A percentile compares a stretch with the other conserved stretches of the same genome.
These are phyloP conservation scores for Byssothecium circinans DNA, from an alignment of 2,329 filamentous ascomycete species.

Conservation along the genomic window DNA sequence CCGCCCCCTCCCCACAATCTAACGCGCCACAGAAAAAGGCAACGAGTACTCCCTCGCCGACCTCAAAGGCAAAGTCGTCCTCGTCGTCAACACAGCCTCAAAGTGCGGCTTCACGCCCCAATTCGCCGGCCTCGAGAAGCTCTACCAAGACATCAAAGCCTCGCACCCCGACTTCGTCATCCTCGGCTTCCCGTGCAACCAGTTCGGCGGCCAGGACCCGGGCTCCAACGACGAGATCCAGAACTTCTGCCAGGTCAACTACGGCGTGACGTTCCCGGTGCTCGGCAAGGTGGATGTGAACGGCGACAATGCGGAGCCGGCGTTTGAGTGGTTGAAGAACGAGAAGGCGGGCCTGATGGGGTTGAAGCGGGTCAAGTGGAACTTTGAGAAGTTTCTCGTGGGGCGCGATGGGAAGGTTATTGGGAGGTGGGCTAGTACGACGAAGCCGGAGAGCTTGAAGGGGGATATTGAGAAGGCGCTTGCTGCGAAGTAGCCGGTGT, in stretches of 20 bases:
- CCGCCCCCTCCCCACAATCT: background rate
- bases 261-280: conserved; percentile 89
- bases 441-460: conserved; percentile 82
- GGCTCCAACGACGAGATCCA: conserved; percentile 67
- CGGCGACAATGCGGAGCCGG: conserved; percentile 74
- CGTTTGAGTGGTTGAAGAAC: conserved; percentile 74
- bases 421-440: conserved; percentile 82
- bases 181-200: conserved; percentile 97
- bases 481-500: conserved; percentile 7
- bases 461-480: conserved; percentile 74
- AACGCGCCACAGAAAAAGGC: conserved; percentile 64
- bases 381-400: conserved; percentile 98
- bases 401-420: conserved; percentile 83
- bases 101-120: conserved; percentile 99
- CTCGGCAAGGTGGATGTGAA: conserved; percentile 90
- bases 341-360: conserved; percentile 81
- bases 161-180: conserved; percentile 77
- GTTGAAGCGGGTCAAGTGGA: conserved; percentile 95
- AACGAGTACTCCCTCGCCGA: conserved; percentile 67
- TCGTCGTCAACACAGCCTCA: conserved; percentile 96
- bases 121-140: conserved; percentile 84
- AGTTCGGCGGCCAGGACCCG: conserved; percentile 90
- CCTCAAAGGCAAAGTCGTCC: conserved; percentile 88
- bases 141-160: conserved; percentile 76
- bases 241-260: conserved; percentile 85